Conservation (phyloP, 768 basidiomycete species). For the Rhodotorula graminis region DNA sequence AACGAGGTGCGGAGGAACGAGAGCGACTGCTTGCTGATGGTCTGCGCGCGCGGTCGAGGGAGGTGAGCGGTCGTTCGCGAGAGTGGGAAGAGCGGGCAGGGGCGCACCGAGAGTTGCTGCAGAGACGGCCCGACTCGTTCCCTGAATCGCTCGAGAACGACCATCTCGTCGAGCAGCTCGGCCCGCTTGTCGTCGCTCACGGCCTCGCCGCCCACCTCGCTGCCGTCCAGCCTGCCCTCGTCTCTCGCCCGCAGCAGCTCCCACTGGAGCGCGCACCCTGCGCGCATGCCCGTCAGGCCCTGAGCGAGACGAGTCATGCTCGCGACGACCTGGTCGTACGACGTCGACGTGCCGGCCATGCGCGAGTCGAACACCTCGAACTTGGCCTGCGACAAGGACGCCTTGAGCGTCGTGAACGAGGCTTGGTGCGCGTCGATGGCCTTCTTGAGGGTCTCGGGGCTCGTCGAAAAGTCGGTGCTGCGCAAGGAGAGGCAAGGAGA, state of each 20-base stretch:
- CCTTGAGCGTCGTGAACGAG: constrained; percentile 50
- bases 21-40: constrained; percentile 15
- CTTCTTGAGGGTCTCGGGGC: constrained; percentile 59
- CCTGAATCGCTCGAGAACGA: constrained; percentile 31
- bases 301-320: constrained; percentile 86
- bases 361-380: constrained; percentile 59
- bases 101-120: constrained; percentile 12
- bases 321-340: constrained; percentile 53
- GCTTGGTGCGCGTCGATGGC: constrained; percentile 68
- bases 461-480: constrained; percentile 53
- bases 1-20: constrained; percentile 24
- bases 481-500: no score
- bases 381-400: constrained; percentile 75
- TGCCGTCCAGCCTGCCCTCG: constrained; percentile 11
- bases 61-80: no score
- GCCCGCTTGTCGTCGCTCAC: constrained; percentile 10
- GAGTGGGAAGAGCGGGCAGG: no score
- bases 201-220: constrained; percentile 1
- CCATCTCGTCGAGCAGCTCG: no score
- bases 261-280: constrained; percentile 75
- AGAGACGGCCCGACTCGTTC: constrained; percentile 28
- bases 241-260: constrained; percentile 64
- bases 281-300: constrained; percentile 81
- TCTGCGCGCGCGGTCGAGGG: neutral
- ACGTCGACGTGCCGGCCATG: constrained; percentile 41